These are phyloP conservation scores for Artomyces pyxidatus DNA, from an alignment of 768 basidiomycete genomes.

Conservation along the genomic window DNA sequence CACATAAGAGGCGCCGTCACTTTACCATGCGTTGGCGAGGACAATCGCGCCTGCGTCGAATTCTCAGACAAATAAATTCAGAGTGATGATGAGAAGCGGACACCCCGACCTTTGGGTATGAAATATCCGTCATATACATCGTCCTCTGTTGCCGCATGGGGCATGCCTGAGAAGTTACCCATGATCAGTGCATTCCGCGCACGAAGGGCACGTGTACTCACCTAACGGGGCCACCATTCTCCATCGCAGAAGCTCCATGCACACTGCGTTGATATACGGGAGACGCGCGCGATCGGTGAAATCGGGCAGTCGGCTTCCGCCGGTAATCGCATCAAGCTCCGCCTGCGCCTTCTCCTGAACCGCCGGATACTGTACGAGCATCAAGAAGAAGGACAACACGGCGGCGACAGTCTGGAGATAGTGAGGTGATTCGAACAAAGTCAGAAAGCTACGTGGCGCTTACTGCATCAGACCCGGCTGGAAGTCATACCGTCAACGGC, in stretches of 20 bases:
- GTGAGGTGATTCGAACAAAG: no score
- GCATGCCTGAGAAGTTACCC: conserved; percentile 35
- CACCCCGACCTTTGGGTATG: conserved; percentile 46
- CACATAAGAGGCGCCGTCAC: conserved; percentile 10
- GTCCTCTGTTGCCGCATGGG: conserved; percentile 58
- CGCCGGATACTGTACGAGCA: conserved; percentile 56
- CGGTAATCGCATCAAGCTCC: conserved; percentile 60
- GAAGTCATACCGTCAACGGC: no score
- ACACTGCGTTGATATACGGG: conserved; percentile 51
- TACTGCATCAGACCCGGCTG: conserved; percentile 60
- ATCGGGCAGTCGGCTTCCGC: conserved; percentile 42
- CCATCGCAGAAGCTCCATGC: conserved; percentile 54
- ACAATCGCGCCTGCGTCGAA: conserved; percentile 33
- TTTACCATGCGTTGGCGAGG: conserved; percentile 56
- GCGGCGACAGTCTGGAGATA: conserved; percentile 47
- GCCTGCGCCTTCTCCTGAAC: conserved; percentile 44
- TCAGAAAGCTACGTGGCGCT: conserved; percentile 11
- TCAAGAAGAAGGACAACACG: conserved; percentile 54
- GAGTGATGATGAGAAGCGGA: not conserved
- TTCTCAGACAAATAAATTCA: not conserved
- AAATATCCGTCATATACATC: conserved; percentile 52
- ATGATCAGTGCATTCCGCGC: no score
- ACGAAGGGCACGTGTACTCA: conserved; percentile 38
- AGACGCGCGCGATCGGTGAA: conserved; percentile 47
- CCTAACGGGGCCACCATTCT: conserved; percentile 40